Evolutionary conservation across 2,329 filamentous ascomycete species (phyloP), one percentile per base, ranked within the genome.

Genomic region (Niveomyces coronatus): DNA sequence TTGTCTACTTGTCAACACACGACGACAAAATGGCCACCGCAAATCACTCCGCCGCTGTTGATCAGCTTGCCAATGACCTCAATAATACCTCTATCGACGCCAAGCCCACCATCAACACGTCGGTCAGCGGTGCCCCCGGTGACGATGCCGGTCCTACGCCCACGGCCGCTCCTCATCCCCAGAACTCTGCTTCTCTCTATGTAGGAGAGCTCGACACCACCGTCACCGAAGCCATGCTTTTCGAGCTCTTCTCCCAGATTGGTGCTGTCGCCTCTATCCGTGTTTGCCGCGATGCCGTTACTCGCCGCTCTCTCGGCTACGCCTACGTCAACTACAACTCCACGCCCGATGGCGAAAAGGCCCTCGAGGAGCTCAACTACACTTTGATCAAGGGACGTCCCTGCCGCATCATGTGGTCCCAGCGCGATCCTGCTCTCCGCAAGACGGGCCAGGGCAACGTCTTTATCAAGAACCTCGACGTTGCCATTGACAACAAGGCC

Each of bases 301-400:
- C 91, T 58, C 88, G 91, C 63, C 89, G 91, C 66, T 98, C 91
- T 49, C 86, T 98, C 51, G 91, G 91, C 52, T 98, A 98, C 65
- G 91, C 91, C 65, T 98, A 98, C 65, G 91, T 98, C 68, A 98
- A 98, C 79, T 98, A 96, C 79, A 98, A 96, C 75, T 89, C 86
- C 64, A 94, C 88, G 46, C 65, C 79, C 46, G 91, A 98, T 62
- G 91, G 91, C 55, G 91, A 98, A 75, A 93, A 94, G 68, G 91
- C 91, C 55, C 81, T 98, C 45, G 91, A 98, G 70, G 91, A 98
- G 70, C 78, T 98, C 54, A 98, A 98, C 79, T 98, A 98, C 75
- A 98, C 91, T 47, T 73, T 95, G 55, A 96, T 98, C 74, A 96
- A 96, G 78, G 88, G 88, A 55, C 87, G 85, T 60, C 89, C 91